Evolutionary conservation across 768 basidiomycete species (phyloP).

Genomic region (Suillus paluster): DNA sequence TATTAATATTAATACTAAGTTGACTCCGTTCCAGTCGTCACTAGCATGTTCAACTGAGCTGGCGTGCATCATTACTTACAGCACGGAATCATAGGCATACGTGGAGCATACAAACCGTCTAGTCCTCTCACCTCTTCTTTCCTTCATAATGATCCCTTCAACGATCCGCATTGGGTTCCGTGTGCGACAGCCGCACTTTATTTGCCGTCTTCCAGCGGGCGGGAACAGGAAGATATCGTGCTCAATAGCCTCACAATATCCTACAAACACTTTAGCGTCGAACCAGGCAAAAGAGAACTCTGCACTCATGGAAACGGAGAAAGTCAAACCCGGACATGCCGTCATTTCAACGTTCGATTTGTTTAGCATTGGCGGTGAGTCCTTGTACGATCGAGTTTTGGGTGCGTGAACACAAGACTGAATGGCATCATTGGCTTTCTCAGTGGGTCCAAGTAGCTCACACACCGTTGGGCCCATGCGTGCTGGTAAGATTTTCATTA

Average conservation of each 20-base stretch:
- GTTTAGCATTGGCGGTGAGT: slow-evolving; percentile 86
- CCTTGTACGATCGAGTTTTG: not conserved
- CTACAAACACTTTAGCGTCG: slow-evolving; percentile 12
- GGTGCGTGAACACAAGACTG: not conserved
- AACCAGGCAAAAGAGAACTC: slow-evolving; percentile 10
- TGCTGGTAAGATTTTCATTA: slow-evolving; percentile 86
- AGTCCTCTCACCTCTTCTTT: not conserved
- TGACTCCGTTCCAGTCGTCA: not conserved
- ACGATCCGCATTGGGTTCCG: slow-evolving; percentile 13
- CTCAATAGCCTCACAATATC: slow-evolving; percentile 7
- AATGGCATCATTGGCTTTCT: slow-evolving; percentile 31
- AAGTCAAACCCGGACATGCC: slow-evolving; percentile 69
- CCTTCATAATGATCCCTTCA: slow-evolving; percentile 13
- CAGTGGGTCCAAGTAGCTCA: slow-evolving; percentile 62
- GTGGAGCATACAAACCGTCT: not conserved
- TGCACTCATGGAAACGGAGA: slow-evolving; percentile 13
- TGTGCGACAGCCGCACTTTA: not conserved
- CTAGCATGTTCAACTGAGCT: slow-evolving; percentile 1
- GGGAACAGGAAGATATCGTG: slow-evolving; percentile 21
- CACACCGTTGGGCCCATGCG: slow-evolving; percentile 89
- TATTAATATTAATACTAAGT: too few relatives aligned
- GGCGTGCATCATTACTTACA: not conserved
- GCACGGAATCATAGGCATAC: slow-evolving; percentile 2
- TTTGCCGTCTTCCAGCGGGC: slow-evolving; percentile 1
- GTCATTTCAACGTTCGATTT: slow-evolving; percentile 94